These are phyloP conservation scores for Phytophthora sp. DNA, from an alignment of 352 stramenopile species.

Conservation along the genomic window DNA sequence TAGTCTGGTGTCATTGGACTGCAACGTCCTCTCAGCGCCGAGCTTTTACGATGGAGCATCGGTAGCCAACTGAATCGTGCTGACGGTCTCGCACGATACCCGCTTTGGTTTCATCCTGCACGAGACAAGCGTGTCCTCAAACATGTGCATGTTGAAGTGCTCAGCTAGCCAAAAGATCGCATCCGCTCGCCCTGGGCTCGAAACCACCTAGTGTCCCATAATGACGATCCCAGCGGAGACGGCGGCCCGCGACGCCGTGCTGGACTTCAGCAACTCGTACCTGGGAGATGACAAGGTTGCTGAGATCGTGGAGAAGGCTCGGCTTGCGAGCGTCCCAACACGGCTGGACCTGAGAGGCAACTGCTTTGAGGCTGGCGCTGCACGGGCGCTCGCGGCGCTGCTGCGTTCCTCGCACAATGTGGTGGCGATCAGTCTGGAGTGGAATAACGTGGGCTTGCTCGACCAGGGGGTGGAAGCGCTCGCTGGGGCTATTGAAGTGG, in stretches of 20 bases:
- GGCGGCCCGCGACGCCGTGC: conserved; percentile 18
- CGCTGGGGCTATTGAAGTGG: conserved; percentile 61
- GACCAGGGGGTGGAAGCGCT: conserved; percentile 76
- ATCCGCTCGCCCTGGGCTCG: no score
- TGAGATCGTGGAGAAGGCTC: conserved; percentile 57
- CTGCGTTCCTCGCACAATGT: conserved; percentile 60
- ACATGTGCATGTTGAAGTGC: conserved; percentile 5
- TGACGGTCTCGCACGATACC: no score
- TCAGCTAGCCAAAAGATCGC: conserved; percentile 19
- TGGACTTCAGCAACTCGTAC: conserved; percentile 84
- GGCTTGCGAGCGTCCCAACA: conserved; percentile 43
- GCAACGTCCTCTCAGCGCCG: no score
- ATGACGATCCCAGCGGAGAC: conserved; percentile 26
- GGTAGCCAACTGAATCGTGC: no score
- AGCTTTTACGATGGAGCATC: no score
- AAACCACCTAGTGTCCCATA: conserved; percentile 12
- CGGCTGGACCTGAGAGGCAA: conserved; percentile 77
- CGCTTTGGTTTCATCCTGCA: no score
- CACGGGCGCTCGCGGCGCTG: conserved; percentile 54
- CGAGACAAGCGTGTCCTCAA: conserved; percentile 15
- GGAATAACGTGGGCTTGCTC: conserved; percentile 85
- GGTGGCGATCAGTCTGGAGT: conserved; percentile 74
- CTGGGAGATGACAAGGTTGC: conserved; percentile 69
- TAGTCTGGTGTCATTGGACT: background rate
- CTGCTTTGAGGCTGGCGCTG: conserved; percentile 70